Evolutionary conservation across 805 yeast species (phyloP), one percentile per base, ranked within the genome.

Genomic region (Tetrapisispora iriomotensis): DNA sequence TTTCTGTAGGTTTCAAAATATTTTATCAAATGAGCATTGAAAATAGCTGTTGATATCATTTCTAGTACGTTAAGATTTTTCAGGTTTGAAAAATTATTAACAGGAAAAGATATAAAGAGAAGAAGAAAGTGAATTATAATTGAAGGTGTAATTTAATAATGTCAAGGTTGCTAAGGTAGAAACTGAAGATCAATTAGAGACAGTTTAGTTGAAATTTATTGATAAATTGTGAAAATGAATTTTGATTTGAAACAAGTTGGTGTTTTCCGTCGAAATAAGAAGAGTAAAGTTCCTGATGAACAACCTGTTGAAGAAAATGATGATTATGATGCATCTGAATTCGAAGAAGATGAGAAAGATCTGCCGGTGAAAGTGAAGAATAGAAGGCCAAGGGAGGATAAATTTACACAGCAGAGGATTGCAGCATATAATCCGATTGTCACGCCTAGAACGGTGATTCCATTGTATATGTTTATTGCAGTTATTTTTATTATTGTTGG

Each of bases 401-500:
- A 79, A 14, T 82, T 82, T 55, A 71, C 88, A 42, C 94, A 82
- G 52, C 82, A 75, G 48, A 58, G 74, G 43, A 54, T 75, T 32
- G 71, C 69, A 38, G 68, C 79, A 17, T 62, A 73, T 57, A 77
- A 75, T 40, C 97, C 97, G 1, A 84, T 92, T 44, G 72, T 88
- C 49, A 87, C 96, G 1, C 96, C 96, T 6, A 79, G 76, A 51
- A 77, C 92, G 22, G 94, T 90, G 37, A 72, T 90, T 38, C 95
- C 96, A 7, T 65, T 90, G 41, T 75, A 88, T 49, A 64, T 87
- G 32, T 43, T 76, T 12, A 66, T 88, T 32, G 86, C 94, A 1
- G 69, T 81, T n/a, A 70, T 92, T 12, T 82, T 87, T 57, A 84
- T 90, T 10, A 94, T 95, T 13, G 73, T 92, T 40, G 98, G 98